Evolutionary conservation across 73 alveolate species (phyloP), one percentile per base, ranked within the genome.

Genomic region (Breviolum minutum): DNA sequence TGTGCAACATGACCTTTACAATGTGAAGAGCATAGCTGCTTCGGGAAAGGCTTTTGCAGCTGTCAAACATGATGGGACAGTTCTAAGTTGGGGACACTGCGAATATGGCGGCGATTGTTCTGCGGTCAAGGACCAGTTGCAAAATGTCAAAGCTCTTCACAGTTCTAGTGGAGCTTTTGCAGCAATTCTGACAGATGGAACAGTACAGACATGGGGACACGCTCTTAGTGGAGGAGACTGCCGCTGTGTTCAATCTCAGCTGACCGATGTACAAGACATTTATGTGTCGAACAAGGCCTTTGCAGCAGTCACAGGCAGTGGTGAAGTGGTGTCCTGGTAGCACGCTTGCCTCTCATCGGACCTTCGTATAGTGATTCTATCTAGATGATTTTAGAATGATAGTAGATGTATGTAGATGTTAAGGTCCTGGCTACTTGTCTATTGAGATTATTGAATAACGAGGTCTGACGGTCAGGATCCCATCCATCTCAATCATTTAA

Each of bases 111-210:
- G 98, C 8, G 98, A 92, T 24, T 73, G 98, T 64, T 74, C 98
- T 12, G 79, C 90, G 4, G 80, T 92, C 66, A 70, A 90, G 77
- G 97, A 90, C 27, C 90, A 80, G 77, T 29, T 86, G 81, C 61
- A 63, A 63, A 29, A 62, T 16, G 94, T 86, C 79, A 63, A 63
- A 63, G 40, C 97, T 48, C 20, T 91, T 81, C 88, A 71, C 79
- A 91, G 97, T 81, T 91, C 97, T 74, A 91, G 97, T 32, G 97
- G 97, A 16, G 97, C 97, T 5, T 91, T 91, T 71, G 97, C 97
- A 12, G 97, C 97, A 19, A 91, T 91, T 77, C 61, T 40, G 77
- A 70, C 30, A 76, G 87, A 91, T 61, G 97, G 97, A 6, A 40
- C 79, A 11, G 97, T 91, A n/a, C 70, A 29, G 32, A 91, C 97